Conservation (phyloP, 1,284 basidiomycete species). For the Trametes polyzona region DNA sequence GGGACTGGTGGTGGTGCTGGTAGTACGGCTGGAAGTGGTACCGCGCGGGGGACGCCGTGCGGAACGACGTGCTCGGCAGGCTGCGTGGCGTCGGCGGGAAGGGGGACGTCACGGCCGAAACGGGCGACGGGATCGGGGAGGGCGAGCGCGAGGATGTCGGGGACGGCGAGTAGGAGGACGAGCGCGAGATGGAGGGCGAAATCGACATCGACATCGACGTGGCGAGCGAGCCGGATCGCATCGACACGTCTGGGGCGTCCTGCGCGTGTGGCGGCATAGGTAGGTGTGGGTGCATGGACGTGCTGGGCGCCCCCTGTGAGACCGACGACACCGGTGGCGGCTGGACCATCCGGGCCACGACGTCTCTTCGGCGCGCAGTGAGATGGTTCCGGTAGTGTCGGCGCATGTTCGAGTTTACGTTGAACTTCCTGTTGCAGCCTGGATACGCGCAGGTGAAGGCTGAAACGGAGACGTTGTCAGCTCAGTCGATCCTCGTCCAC, state of each 20-base stretch:
- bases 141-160: conserved; percentile 15
- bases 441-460: conserved; percentile 44
- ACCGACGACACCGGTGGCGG: conserved; percentile 14
- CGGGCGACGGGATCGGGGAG: conserved; percentile 21
- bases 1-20: conserved; percentile 10
- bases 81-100: conserved; percentile 25
- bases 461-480: conserved; percentile 16
- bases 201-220: conserved; percentile 1
- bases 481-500: background rate
- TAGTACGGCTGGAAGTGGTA: conserved; percentile 11
- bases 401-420: conserved; percentile 50
- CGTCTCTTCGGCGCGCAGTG: conserved; percentile 28
- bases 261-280: background rate
- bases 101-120: conserved; percentile 23
- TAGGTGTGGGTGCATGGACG: conserved; percentile 3
- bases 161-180: conserved; percentile 10
- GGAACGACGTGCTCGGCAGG: conserved; percentile 19
- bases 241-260: background rate
- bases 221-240: background rate
- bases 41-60: conserved; percentile 12
- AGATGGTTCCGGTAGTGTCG: conserved; percentile 44
- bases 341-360: conserved; percentile 25
- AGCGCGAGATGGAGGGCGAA: conserved; percentile 14
- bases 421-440: conserved; percentile 44
- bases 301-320: background rate